Evolutionary conservation across 1,139 yeast species (phyloP), one percentile per base, ranked within the genome.

Genomic region (Geotrichum citri-aurantii): DNA sequence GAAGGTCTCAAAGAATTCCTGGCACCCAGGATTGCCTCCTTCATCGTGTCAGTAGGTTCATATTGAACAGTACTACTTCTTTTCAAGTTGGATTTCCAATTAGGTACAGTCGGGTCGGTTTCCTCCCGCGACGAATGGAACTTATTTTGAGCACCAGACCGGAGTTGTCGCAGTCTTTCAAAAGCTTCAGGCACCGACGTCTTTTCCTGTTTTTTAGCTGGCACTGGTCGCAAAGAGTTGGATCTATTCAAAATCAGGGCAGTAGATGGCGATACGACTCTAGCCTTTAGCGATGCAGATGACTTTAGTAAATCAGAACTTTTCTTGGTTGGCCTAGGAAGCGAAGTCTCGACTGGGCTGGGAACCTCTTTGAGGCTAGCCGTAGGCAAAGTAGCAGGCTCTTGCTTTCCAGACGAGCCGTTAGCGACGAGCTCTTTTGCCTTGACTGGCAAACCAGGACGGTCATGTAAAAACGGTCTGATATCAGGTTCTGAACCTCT

Each of bases 1-100:
- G 52, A 24, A 10, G 54, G 19, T 42, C 50, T 48, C 21, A 67
- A 52, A 40, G 60, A 63, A 17, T 60, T 53, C 50, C 59, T 63
- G 5, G 70, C 65, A 1, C 65, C 63, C 33, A 64, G 52, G 29
- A 66, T 50, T 48, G 65, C 50, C 51, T 61, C 62, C 61, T 61
- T 61, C 52, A 58, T 63, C 44, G 59, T 59, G 60, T 72, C 65
- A 26, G 67, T 59, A 59, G 69, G 64, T 62, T 65, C 52, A 59
- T 61, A 63, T 47, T 65, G 66, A 48, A 62, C 63, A 11, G 71
- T 64, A 51, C 62, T 64, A 12, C 66, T 64, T 55, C 67, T 58
- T 50, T 60, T 59, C 37, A 67, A 58, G 21, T 61, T 61, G 31
- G 65, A 61, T 37, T 64, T 63, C 21, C 64, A 64, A 17, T 62